These are phyloP conservation scores for Irpex sp. DNA, from an alignment of 1,284 basidiomycete species.

Conservation along the genomic window DNA sequence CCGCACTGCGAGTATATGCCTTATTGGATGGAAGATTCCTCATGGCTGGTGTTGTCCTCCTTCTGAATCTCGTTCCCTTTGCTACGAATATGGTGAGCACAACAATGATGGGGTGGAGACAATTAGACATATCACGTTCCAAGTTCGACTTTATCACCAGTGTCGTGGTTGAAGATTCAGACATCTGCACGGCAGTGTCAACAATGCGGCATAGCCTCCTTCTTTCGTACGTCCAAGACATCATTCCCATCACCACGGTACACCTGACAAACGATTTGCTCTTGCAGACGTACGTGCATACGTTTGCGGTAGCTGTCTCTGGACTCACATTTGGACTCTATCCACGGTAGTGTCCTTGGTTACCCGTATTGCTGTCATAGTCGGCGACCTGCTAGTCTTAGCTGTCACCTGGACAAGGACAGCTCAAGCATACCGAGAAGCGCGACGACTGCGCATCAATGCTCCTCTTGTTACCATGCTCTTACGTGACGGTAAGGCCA, in stretches of 20 bases:
- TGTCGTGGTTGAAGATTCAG: neutral
- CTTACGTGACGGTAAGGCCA: neutral
- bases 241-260: neutral
- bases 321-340: neutral
- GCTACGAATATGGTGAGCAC: neutral
- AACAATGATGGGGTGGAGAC: neutral
- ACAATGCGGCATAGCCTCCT: neutral
- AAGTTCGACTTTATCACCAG: neutral
- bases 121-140: neutral
- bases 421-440: neutral
- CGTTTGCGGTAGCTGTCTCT: neutral
- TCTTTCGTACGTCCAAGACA: neutral
- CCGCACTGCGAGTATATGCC: neutral
- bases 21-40: neutral
- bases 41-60: neutral
- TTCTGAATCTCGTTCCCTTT: neutral
- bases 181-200: neutral
- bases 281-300: neutral
- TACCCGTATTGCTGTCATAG: neutral
- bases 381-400: neutral
- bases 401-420: neutral
- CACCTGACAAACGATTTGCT: neutral
- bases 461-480: neutral
- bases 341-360: neutral
- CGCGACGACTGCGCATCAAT: neutral